Conservation (phyloP, 805 yeast species). For the Wickerhamiella shivajii region DNA sequence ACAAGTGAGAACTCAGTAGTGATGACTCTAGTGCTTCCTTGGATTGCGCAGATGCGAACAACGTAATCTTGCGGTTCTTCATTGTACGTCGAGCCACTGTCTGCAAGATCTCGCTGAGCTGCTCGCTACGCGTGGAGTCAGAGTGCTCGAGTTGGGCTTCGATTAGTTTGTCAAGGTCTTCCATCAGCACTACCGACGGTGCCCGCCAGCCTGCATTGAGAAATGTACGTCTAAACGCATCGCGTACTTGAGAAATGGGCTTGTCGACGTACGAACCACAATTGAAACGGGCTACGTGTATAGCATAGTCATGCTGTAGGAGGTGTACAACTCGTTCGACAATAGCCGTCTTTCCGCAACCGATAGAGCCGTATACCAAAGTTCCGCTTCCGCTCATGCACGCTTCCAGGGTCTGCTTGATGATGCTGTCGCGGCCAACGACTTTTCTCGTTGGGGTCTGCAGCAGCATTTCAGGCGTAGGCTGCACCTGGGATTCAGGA, state of each 20-base stretch:
- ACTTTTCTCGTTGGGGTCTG: slow-evolving; percentile 19
- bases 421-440: slow-evolving; percentile 42
- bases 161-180: slow-evolving; percentile 60
- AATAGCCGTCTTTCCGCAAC: slow-evolving; percentile 65
- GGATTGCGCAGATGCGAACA: slow-evolving; percentile 49
- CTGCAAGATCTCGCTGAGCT: slow-evolving; percentile 47
- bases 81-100: slow-evolving; percentile 31
- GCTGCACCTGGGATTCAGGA: slow-evolving; percentile 14
- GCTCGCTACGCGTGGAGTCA: slow-evolving; percentile 47
- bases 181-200: slow-evolving; percentile 62
- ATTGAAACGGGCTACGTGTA: slow-evolving; percentile 32
- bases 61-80: slow-evolving; percentile 32
- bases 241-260: slow-evolving; percentile 32
- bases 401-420: slow-evolving; percentile 29
- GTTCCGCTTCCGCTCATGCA: slow-evolving; percentile 39
- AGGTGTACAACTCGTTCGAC: slow-evolving; percentile 29
- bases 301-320: slow-evolving; percentile 30
- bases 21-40: slow-evolving; percentile 49
- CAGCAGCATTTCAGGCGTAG: slow-evolving; percentile 4
- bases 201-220: slow-evolving; percentile 55
- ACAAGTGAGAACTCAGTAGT: slow-evolving; percentile 51
- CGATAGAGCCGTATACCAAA: slow-evolving; percentile 57
- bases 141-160: slow-evolving; percentile 49
- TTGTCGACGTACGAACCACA: slow-evolving; percentile 48
- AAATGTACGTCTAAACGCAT: slow-evolving; percentile 31